Evolutionary conservation across 306 rosid species (phyloP).

Genomic region (Cyamopsis tetragonoloba): DNA sequence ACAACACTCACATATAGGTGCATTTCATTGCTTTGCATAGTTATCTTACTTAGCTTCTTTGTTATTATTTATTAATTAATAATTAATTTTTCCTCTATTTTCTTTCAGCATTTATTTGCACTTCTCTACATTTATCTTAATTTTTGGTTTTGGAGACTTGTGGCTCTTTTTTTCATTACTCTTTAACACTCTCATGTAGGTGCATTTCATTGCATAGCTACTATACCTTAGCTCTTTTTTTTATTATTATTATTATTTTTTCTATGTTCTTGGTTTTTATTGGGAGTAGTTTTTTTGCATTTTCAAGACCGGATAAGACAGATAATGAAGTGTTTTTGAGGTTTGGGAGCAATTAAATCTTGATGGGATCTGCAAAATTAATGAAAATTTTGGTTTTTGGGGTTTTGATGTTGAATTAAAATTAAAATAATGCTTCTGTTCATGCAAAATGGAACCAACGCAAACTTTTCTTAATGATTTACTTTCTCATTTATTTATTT

Average conservation of each 20-base stretch:
- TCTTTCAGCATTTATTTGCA: neutral
- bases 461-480: conserved; percentile 26
- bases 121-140: too few species aligned
- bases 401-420: conserved; percentile 33
- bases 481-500: too few species aligned
- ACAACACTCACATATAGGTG: conserved; percentile 16
- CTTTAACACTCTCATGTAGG: neutral
- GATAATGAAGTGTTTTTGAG: conserved; percentile 4
- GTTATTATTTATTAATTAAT: neutral
- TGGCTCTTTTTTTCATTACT: neutral
- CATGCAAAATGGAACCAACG: conserved; percentile 41
- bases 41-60: neutral
- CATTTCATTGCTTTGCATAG: neutral
- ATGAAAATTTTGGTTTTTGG: conserved; percentile 35
- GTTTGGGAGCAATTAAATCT: conserved; percentile 32
- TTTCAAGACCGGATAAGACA: conserved; percentile 20
- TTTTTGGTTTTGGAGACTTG: too few species aligned
- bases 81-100: too few species aligned
- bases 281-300: conserved; percentile 23
- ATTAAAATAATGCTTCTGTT: conserved; percentile 34
- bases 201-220: too few species aligned
- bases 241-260: neutral
- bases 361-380: conserved; percentile 41
- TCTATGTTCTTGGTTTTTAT: conserved; percentile 27
- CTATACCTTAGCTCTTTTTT: too few species aligned